Conservation (phyloP, 257 asterid species). For the Lantana camara region DNA sequence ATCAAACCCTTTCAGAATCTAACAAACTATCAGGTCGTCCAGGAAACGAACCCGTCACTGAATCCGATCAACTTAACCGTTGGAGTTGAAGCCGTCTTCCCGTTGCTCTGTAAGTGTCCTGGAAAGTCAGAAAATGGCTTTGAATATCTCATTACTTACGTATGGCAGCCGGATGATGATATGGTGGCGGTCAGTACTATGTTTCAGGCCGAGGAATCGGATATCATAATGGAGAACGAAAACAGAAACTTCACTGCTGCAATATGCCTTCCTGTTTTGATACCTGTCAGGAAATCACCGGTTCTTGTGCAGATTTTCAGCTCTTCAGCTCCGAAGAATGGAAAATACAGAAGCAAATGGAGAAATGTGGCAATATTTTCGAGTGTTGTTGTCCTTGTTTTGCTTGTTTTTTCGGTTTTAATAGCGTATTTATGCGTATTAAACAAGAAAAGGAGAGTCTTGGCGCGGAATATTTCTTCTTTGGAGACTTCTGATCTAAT, state of each 20-base stretch:
- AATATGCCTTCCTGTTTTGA: constrained; percentile 55
- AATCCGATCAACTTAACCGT: constrained; percentile 56
- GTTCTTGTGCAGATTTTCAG: constrained; percentile 38
- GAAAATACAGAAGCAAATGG: constrained; percentile 38
- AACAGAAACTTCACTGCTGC: constrained; percentile 61
- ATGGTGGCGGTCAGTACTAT: constrained; percentile 46
- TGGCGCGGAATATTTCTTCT: constrained; percentile 34
- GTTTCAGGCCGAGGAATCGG: constrained; percentile 52
- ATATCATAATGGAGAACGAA: constrained; percentile 52
- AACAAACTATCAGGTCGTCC: constrained; percentile 44
- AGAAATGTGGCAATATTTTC: constrained; percentile 32
- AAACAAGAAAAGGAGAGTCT: constrained; percentile 40
- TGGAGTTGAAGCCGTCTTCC: constrained; percentile 52
- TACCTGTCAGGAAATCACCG: constrained; percentile 53
- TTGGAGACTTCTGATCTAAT: constrained; percentile 37
- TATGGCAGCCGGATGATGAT: constrained; percentile 73
- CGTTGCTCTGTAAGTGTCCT: constrained; percentile 74
- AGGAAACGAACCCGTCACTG: constrained; percentile 54
- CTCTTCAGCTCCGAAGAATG: constrained; percentile 23
- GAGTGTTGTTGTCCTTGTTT: constrained; percentile 31
- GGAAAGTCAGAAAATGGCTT: constrained; percentile 38
- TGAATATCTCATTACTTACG: constrained; percentile 59
- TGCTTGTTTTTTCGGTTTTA: constrained; percentile 37
- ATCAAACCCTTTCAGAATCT: constrained; percentile 56
- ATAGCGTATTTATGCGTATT: constrained; percentile 26